These are phyloP conservation scores for Sporothrix inflata DNA, from an alignment of 2,329 filamentous ascomycete genomes.

Conservation along the genomic window DNA sequence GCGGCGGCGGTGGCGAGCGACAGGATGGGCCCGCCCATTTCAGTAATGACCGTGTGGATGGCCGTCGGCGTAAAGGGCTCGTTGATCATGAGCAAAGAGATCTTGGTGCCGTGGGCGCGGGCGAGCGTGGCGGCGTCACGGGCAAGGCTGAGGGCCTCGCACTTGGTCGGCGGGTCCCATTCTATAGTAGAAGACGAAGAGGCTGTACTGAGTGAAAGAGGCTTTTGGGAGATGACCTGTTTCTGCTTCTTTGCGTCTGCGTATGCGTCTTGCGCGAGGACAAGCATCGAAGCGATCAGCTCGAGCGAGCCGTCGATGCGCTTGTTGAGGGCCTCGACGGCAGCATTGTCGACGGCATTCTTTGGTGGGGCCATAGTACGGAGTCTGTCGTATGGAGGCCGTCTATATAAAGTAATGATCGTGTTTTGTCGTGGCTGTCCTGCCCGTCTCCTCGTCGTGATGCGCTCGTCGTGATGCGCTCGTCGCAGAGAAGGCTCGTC, in stretches of 20 bases:
- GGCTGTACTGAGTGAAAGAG: too few relatives aligned
- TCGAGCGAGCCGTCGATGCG: constrained; percentile 45
- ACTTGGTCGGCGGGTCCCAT: constrained; percentile 30
- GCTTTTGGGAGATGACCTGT: not conserved
- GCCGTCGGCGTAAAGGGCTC: constrained; percentile 83
- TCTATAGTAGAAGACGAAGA: not conserved
- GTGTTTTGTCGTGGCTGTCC: not conserved
- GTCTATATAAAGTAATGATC: not conserved
- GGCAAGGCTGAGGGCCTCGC: constrained; percentile 68
- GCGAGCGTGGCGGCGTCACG: constrained; percentile 73
- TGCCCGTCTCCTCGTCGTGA: not conserved
- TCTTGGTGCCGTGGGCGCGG: constrained; percentile 81
- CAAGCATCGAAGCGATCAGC: constrained; percentile 47
- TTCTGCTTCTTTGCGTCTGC: constrained; percentile 33
- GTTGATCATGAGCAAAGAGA: constrained; percentile 84
- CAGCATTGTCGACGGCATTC: constrained; percentile 26
- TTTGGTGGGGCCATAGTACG: constrained; percentile 31
- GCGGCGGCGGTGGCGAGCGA: constrained; percentile 73
- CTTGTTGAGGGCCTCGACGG: constrained; percentile 45
- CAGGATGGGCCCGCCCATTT: constrained; percentile 72
- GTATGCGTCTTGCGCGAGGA: constrained; percentile 45
- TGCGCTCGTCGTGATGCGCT: constrained; percentile 4
- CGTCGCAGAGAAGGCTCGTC: not conserved
- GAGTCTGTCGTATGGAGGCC: not conserved
- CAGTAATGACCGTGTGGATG: constrained; percentile 68